Percentiles rank a stretch among this genome's conserved stretches.
phyloP scores from a whole-genome alignment of 331 rosid genomes.

The Acacia concinna region DNA sequence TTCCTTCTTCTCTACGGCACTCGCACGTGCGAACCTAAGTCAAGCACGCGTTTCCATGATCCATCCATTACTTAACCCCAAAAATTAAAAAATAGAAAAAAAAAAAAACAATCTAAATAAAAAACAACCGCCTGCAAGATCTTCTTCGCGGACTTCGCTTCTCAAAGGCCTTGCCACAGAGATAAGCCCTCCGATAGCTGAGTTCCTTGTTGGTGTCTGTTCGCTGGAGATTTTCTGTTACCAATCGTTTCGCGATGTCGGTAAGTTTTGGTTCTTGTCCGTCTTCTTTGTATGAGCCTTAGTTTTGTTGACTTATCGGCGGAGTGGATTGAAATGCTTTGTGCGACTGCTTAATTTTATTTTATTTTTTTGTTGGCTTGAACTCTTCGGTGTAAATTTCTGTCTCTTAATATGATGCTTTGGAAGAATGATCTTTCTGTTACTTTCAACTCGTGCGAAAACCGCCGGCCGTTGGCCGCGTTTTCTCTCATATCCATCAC shows the following conservation, averaged over 20 bases:
- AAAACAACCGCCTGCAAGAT: neutral
- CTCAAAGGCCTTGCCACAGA: conserved; percentile 22
- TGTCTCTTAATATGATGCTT: neutral
- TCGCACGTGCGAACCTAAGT: conserved; percentile 30
- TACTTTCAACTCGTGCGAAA: neutral
- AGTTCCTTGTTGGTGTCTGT: conserved; percentile 9
- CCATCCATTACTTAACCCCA: too few relatives aligned
- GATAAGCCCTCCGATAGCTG: neutral
- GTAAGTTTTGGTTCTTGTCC: conserved; percentile 31
- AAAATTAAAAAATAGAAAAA: neutral
- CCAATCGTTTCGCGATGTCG: conserved; percentile 39
- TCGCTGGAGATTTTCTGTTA: conserved; percentile 6
- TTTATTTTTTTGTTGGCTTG: neutral
- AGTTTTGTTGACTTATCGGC: neutral
- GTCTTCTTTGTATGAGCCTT: neutral
- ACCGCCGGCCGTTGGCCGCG: neutral
- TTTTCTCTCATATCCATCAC: neutral
- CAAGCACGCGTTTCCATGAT: conserved; percentile 28
- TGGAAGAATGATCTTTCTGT: neutral
- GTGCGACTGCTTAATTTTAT: neutral
- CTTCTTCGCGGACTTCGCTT: neutral
- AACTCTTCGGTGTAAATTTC: neutral
- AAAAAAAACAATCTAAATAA: neutral
- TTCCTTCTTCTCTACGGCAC: neutral
- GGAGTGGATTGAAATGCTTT: neutral